These are phyloP conservation scores for Corchorus olitorius DNA, from an alignment of 345 rosid genomes.

Conservation along the genomic window DNA sequence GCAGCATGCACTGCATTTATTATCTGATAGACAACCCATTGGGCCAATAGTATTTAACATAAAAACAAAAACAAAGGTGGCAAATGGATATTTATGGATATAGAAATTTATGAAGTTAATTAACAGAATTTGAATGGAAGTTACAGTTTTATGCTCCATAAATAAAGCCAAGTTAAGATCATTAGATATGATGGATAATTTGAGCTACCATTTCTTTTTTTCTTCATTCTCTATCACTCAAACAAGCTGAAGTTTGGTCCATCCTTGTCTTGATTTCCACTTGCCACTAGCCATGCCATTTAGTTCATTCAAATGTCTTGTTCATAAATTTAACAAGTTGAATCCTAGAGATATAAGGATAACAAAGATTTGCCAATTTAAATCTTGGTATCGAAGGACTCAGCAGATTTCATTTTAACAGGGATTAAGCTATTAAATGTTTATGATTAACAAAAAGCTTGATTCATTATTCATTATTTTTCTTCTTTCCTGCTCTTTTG, in stretches of 20 bases:
- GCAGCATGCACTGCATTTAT: not conserved
- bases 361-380: not conserved
- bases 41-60: not conserved
- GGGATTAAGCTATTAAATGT: not conserved
- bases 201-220: not conserved
- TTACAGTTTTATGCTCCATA: not conserved
- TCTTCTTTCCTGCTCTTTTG: not conserved
- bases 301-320: not conserved
- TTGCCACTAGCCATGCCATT: not conserved
- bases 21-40: not conserved
- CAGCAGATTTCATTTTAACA: too few relatives aligned
- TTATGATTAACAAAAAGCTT: not conserved
- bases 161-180: not conserved
- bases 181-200: not conserved
- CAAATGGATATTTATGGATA: not conserved
- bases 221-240: not conserved
- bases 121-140: not conserved
- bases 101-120: not conserved
- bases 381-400: not conserved
- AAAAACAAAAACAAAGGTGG: not conserved
- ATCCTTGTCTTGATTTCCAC: not conserved
- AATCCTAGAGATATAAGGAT: not conserved
- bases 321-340: not conserved
- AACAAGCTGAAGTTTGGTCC: not conserved
- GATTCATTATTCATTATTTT: constrained; percentile 3